Evolutionary conservation across 1,284 basidiomycete species (phyloP).

Genomic region (Waitea zeae): DNA sequence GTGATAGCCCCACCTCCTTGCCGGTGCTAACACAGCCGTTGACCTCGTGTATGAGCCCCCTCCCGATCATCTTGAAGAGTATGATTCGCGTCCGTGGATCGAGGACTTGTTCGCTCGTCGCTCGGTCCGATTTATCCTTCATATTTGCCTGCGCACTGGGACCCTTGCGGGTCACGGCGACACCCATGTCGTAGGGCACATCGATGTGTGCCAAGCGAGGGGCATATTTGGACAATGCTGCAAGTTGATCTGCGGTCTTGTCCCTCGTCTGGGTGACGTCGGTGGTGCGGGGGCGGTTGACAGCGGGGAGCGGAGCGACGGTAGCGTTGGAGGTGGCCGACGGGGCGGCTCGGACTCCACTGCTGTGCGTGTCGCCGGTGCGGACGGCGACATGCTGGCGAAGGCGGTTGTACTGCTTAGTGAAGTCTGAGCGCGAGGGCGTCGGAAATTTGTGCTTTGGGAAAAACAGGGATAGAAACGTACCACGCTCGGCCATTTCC

Average conservation of each 20-base stretch:
- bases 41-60: slow-evolving; percentile 72
- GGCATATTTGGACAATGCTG: slow-evolving; percentile 52
- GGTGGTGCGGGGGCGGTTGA: slow-evolving; percentile 43
- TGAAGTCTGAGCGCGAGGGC: slow-evolving; percentile 53
- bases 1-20: slow-evolving; percentile 62
- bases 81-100: slow-evolving; percentile 85
- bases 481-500: slow-evolving; percentile 71
- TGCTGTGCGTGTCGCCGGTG: slow-evolving; percentile 43
- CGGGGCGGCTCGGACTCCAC: slow-evolving; percentile 24
- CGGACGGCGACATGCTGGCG: slow-evolving; percentile 69
- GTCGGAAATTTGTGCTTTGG: slow-evolving; percentile 10
- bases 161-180: slow-evolving; percentile 77
- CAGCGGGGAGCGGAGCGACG: slow-evolving; percentile 49
- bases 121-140: slow-evolving; percentile 89
- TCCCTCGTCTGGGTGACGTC: slow-evolving; percentile 14
- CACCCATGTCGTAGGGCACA: slow-evolving; percentile 60
- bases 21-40: slow-evolving; percentile 92
- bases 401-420: slow-evolving; percentile 90
- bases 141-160: slow-evolving; percentile 70
- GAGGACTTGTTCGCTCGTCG: slow-evolving; percentile 88
- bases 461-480: slow-evolving; percentile 5
- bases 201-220: slow-evolving; percentile 54
- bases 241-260: slow-evolving; percentile 47
- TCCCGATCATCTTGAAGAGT: slow-evolving; percentile 84
- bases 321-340: slow-evolving; percentile 12